phyloP scores from a whole-genome alignment of 2,329 filamentous ascomycete genomes.

The Fonsecaea pedrosoi region DNA sequence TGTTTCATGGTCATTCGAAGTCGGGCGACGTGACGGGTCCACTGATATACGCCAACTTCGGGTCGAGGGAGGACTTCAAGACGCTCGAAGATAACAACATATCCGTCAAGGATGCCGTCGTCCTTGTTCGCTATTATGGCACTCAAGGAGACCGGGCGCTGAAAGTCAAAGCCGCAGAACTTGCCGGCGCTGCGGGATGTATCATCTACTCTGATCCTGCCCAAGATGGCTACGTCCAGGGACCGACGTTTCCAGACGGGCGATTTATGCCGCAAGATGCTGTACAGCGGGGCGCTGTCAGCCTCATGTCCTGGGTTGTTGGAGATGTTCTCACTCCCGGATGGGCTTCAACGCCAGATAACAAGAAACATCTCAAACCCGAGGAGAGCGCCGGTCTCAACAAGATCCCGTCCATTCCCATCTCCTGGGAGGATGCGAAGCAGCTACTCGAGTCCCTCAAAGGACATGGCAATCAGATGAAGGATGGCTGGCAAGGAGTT shows the following conservation, averaged over 20 bases:
- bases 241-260: slow-evolving; percentile 75
- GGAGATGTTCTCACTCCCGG: slow-evolving; percentile 94
- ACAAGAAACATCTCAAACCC: slow-evolving; percentile 68
- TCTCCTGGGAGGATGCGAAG: slow-evolving; percentile 89
- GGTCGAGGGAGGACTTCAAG: slow-evolving; percentile 82
- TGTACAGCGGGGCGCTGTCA: slow-evolving; percentile 82
- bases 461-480: slow-evolving; percentile 73
- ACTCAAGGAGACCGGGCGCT: slow-evolving; percentile 73
- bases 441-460: slow-evolving; percentile 76
- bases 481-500: slow-evolving; percentile 75
- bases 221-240: slow-evolving; percentile 80
- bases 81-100: slow-evolving; percentile 73
- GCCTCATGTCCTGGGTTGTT: slow-evolving; percentile 79
- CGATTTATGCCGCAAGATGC: slow-evolving; percentile 80
- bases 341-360: slow-evolving; percentile 64
- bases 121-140: slow-evolving; percentile 80
- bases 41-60: slow-evolving; percentile 91
- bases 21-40: slow-evolving; percentile 85
- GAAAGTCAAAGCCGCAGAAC: slow-evolving; percentile 88
- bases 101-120: slow-evolving; percentile 78
- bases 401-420: slow-evolving; percentile 85
- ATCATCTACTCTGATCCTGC: slow-evolving; percentile 91
- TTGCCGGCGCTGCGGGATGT: slow-evolving; percentile 83
- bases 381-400: slow-evolving; percentile 75
- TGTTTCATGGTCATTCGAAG: slow-evolving; percentile 89